Conservation (phyloP, 805 yeast genomes). For the Candida chilensis region DNA sequence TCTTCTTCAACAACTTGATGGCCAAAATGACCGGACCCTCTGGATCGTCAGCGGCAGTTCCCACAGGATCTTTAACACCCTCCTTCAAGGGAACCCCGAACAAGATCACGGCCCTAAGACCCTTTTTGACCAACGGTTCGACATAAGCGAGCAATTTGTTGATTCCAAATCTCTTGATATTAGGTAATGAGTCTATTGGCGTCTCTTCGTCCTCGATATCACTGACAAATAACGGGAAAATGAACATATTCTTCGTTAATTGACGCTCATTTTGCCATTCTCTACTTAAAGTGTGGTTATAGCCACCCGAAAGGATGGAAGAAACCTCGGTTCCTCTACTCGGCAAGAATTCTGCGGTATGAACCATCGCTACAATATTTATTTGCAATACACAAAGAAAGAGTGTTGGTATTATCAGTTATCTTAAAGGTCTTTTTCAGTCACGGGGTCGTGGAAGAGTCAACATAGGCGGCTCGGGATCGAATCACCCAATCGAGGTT, state of each 20-base stretch:
- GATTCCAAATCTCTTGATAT: constrained; percentile 80
- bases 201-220: constrained; percentile 77
- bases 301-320: constrained; percentile 87
- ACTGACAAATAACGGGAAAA: constrained; percentile 83
- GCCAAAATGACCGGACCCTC: constrained; percentile 89
- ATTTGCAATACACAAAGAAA: too few relatives aligned
- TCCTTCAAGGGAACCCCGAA: constrained; percentile 85
- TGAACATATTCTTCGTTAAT: constrained; percentile 79
- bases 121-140: constrained; percentile 61
- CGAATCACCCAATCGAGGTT: too few relatives aligned
- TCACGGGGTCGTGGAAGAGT: too few relatives aligned
- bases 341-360: constrained; percentile 63
- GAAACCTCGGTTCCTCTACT: constrained; percentile 51
- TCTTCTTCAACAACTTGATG: constrained; percentile 49
- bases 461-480: too few relatives aligned
- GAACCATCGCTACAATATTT: constrained; percentile 38
- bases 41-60: constrained; percentile 92
- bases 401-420: too few relatives aligned
- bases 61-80: constrained; percentile 70
- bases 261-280: constrained; percentile 89
- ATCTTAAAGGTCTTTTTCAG: too few relatives aligned
- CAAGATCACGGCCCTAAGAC: constrained; percentile 75
- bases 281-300: constrained; percentile 81
- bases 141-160: constrained; percentile 72
- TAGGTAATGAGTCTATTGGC: constrained; percentile 71